These are phyloP conservation scores for Eucalyptus globulus DNA, from an alignment of 345 rosid species.

Conservation along the genomic window DNA sequence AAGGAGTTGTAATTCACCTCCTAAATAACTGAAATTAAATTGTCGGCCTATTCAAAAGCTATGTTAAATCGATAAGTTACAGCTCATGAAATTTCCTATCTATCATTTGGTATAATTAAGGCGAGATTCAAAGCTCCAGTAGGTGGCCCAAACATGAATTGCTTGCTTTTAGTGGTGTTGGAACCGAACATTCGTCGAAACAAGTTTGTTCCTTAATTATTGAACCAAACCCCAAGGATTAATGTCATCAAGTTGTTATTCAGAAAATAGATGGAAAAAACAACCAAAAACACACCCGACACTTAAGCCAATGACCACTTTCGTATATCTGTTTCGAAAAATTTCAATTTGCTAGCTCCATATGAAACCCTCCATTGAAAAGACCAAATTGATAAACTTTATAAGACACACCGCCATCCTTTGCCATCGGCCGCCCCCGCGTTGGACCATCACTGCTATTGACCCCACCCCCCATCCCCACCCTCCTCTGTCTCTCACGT, in stretches of 20 bases:
- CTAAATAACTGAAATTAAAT: too few species aligned
- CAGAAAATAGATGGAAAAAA: background rate
- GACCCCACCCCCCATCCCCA: background rate
- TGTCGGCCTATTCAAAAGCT: rapidly evolving
- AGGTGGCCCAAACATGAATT: background rate
- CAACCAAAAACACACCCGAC: too few species aligned
- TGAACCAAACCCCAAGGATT: background rate
- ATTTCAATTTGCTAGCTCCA: background rate
- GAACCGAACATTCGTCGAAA: background rate
- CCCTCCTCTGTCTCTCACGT: too few species aligned
- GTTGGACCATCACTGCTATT: background rate
- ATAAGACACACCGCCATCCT: too few species aligned
- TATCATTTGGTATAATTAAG: background rate
- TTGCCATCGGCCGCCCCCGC: too few species aligned
- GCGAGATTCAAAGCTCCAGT: background rate
- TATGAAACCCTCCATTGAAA: too few species aligned
- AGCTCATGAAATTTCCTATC: rapidly evolving
- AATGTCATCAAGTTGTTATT: too few species aligned
- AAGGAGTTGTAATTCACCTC: too few species aligned
- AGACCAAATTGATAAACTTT: too few species aligned
- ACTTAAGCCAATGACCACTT: background rate
- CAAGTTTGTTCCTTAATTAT: background rate
- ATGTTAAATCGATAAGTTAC: background rate
- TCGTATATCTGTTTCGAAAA: background rate
- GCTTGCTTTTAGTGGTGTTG: background rate